Evolutionary conservation across 345 rosid species (phyloP), one percentile per base, ranked within the genome.

Genomic region (Populus simonii): DNA sequence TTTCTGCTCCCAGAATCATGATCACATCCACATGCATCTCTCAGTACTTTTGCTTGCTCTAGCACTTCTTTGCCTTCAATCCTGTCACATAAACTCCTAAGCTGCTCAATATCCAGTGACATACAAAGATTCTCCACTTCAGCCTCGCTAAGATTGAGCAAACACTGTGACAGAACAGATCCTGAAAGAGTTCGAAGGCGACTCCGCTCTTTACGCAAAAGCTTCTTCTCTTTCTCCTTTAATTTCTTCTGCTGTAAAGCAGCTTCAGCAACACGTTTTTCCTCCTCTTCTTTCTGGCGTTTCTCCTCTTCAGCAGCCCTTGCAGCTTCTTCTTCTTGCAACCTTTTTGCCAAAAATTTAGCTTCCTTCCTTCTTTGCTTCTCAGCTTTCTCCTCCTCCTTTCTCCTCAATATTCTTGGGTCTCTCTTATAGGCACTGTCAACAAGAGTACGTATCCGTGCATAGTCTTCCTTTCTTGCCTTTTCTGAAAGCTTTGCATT

Each of bases 391-490:
- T 90, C 91, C 79, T 84, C 93, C 76, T 94, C 99, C 79, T 91
- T 96, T 80, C 94, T 92, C 86, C 89, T 89, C 55, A 83, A 74
- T 74, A 96, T 88, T 77, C 99, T 89, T 0, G 97, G 99, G 80
- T 96, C 99, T 81, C 90, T 92, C 79, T 82, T 90, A 80, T 96
- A 92, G 1, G 99, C 97, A 85, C 92, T 94, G 85, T 91, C 99
- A 74, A 96, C 94, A 78, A 96, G 99, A 20, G 89, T 67, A 22
- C 97, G 92, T 25, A 96, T 79, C 27, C 99, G 83, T 45, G 84
- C 97, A 88, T 94, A 92, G 71, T 96, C 99, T 86, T 96, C 97
- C 86, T 92, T 96, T 77, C 98, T 89, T 51, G 97, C 97, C 85
- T 89, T 94, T 62, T 85, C 99, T 2, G 98, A 74, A 9, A 88